Evolutionary conservation across 2,329 filamentous ascomycete genomes (phyloP), one percentile per base, ranked within the genome.

Genomic region (Arthrinium phaeospermum): DNA sequence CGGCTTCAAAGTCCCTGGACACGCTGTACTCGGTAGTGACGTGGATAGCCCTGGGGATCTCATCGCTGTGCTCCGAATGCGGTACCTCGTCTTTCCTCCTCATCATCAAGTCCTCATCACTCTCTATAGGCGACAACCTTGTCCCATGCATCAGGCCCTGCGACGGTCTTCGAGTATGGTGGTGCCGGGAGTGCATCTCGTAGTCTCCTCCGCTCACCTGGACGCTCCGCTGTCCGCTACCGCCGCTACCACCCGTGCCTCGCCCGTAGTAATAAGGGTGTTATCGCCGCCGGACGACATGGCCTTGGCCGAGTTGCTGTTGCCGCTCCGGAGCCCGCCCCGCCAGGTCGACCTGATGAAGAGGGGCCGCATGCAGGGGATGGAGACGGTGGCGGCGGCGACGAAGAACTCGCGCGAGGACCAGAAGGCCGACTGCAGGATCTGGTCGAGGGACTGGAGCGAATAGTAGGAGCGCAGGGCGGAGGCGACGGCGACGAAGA

Each of bases 341-440:
- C 24, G 24, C 71, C 69, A 72, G 27, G 57, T 69, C 51, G 61
- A 53, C 19, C 41, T 53, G 71, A 46, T 46, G 46, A 72, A 57
- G 8, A 72, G 14, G 3, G 71, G 71, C 37, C 71, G 71, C 45
- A 72, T 69, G 10, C 69, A 70, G 1, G 71, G 69, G 14, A 71
- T 71, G 37, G 47, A 47, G 22, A 72, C 71, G 45, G 69, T 70
- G 51, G 49, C 51, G 24, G 69, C 69, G 2, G 61, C 71, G 34
- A 69, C 71, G 61, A 72, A 71, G 30, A 45, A 46, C 41, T 72
- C 71, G 16, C 71, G 24, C 6, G 69, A 69, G n/a, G 71, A 49
- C 71, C 71, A 72, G 44, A 24, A 47, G 10, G 44, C 67, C 19
- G 64, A 46, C 22, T 53, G 68, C 34, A 53, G 30, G 19, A 64